A percentile compares a stretch with the other conserved stretches of the same genome.
Evolutionary conservation across 306 rosid species (phyloP).

Genomic region (Quercus engelmannii): DNA sequence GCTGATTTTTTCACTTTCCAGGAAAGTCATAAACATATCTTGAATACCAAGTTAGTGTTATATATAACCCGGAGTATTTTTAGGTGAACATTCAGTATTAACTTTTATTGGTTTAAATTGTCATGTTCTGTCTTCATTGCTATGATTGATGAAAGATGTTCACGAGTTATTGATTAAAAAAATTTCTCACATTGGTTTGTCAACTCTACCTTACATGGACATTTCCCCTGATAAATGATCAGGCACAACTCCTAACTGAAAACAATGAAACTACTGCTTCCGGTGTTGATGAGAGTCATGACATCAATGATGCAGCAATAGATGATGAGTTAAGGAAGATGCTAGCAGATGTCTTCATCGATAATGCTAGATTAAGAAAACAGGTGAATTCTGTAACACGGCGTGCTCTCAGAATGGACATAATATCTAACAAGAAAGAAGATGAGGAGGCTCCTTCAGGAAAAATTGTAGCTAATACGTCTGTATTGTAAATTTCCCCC

Average conservation of each 20-base stretch:
- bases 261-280: slow-evolving; percentile 37
- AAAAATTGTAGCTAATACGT: slow-evolving; percentile 35
- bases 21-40: not conserved
- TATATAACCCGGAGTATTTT: not conserved
- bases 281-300: slow-evolving; percentile 34
- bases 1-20: not conserved
- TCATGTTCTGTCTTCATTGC: not conserved
- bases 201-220: not conserved
- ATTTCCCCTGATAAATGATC: slow-evolving; percentile 20
- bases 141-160: not conserved
- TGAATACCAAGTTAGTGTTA: not conserved
- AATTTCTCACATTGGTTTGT: not conserved
- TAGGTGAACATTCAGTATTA: not conserved
- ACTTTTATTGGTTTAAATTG: not conserved
- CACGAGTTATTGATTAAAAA: not conserved
- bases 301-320: slow-evolving; percentile 25
- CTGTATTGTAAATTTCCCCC: slow-evolving; percentile 32
- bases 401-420: slow-evolving; percentile 42
- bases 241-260: slow-evolving; percentile 63
- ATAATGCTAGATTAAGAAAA: slow-evolving; percentile 79
- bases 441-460: slow-evolving; percentile 28
- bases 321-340: slow-evolving; percentile 66
- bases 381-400: slow-evolving; percentile 56
- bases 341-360: slow-evolving; percentile 57
- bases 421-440: slow-evolving; percentile 32